Evolutionary conservation across 495 filamentous ascomycete species (phyloP).

Genomic region (Aspergillus homomorphus): DNA sequence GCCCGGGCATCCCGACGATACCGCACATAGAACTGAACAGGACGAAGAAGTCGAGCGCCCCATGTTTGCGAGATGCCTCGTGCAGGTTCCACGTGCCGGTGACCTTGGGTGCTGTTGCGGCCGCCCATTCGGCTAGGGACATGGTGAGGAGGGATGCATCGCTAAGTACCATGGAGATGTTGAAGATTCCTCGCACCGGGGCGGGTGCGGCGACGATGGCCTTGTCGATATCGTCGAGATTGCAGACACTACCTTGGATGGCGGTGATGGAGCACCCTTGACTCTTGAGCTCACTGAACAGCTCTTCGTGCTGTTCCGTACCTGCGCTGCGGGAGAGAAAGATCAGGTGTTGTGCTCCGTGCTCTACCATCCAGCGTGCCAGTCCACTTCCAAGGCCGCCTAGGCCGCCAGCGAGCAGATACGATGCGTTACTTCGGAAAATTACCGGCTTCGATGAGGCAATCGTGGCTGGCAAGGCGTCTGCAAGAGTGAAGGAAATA

Average conservation of each 20-base stretch:
- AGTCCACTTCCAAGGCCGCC: conserved; percentile 59
- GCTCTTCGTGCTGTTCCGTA: conserved; percentile 16
- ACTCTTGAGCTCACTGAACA: conserved; percentile 32
- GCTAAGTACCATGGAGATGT: conserved; percentile 13
- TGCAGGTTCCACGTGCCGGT: conserved; percentile 56
- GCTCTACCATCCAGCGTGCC: conserved; percentile 53
- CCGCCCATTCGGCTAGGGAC: conserved; percentile 35
- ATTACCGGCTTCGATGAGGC: too few relatives aligned
- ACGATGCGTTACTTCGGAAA: too few relatives aligned
- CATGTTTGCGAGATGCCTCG: conserved; percentile 36
- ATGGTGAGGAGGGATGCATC: conserved; percentile 25
- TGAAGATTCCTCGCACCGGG: conserved; percentile 35
- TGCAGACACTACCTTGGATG: conserved; percentile 22
- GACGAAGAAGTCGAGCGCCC: conserved; percentile 47
- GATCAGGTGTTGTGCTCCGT: conserved; percentile 54
- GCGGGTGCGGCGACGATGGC: conserved; percentile 3
- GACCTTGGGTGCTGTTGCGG: conserved; percentile 39
- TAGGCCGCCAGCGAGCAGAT: conserved; percentile 47
- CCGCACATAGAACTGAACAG: conserved; percentile 39
- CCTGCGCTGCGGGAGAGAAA: conserved; percentile 35
- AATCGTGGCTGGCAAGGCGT: too few relatives aligned
- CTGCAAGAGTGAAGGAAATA: too few relatives aligned
- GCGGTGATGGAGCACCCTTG: conserved; percentile 21
- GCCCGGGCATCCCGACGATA: conserved; percentile 25
- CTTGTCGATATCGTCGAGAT: conserved; percentile 14